phyloP scores from a whole-genome alignment of 352 stramenopile genomes.

The Phytopythium helicoides region DNA sequence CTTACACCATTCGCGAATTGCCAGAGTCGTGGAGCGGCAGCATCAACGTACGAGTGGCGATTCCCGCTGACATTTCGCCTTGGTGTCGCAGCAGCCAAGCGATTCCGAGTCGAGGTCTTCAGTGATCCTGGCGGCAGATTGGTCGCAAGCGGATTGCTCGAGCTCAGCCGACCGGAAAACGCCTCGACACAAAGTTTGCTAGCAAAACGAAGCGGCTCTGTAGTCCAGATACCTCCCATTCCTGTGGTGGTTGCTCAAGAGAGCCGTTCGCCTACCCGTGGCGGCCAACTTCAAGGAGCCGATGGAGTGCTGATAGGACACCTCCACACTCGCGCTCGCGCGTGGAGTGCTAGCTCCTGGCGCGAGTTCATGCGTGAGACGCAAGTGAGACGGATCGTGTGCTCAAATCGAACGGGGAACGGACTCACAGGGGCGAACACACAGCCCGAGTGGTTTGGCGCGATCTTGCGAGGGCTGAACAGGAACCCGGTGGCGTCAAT shows the following conservation, averaged over 20 bases:
- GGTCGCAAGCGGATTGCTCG: conserved; percentile 19
- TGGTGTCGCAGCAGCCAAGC: neutral
- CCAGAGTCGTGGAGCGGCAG: conserved; percentile 6
- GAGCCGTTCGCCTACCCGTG: neutral
- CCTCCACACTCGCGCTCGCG: conserved; percentile 29
- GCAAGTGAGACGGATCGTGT: conserved; percentile 48
- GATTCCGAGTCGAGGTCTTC: conserved; percentile 3
- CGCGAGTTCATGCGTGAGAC: conserved; percentile 28
- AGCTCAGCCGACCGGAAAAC: conserved; percentile 5
- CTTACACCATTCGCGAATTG: conserved; percentile 21
- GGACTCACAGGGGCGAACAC: conserved; percentile 19
- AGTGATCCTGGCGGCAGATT: neutral
- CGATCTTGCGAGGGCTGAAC: conserved; percentile 64
- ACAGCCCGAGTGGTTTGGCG: conserved; percentile 52
- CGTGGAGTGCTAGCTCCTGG: conserved; percentile 51
- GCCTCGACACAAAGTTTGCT: neutral
- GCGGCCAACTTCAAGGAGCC: neutral
- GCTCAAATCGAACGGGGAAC: conserved; percentile 52
- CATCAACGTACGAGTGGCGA: conserved; percentile 27
- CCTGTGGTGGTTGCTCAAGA: neutral
- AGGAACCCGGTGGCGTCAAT: conserved; percentile 71
- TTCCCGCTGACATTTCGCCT: conserved; percentile 29
- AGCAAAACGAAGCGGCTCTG: neutral
- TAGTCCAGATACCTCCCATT: conserved; percentile 1
- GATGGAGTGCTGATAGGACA: conserved; percentile 14